Base-by-base conservation (phyloP, 805 yeast species). In the Saturnispora ahearnii region DNA sequence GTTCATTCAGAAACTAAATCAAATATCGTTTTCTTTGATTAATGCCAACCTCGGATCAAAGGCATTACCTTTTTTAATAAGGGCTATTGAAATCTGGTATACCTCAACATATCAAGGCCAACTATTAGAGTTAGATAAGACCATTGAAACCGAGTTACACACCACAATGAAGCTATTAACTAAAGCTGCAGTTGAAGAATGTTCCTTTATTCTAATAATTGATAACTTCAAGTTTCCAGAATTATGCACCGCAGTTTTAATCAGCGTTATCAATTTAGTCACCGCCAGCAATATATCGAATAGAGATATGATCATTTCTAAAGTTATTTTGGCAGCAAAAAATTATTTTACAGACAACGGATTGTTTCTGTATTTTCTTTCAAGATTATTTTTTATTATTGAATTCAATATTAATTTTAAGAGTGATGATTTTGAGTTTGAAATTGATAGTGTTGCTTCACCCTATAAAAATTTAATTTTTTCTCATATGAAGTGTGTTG, bases 281-380 rank as follows among this genome's bases (percentile, higher is more conserved):
- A 62, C 63, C 36, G 50, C 51, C 0, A 51, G 53, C 15, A 55
- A 57, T 18, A 24, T 52, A 6, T 45, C 50, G 0, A 48, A 59
- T 2, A 66, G 57, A 48, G 62, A 63, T 21, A 46, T 49, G 1
- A 21, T 57, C 0, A 56, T 68, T 2, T 49, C 63, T 2, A 49
- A 56, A 5, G 57, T 64, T 13, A 59, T 65, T 7, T 24, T 62
- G 5, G 38, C 57, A 45, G 43, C 50, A 12, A 64, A 60, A 41
- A 51, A 54, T 30, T 54, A 50, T 2, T 33, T 62, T 3, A 53
- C 49, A 11, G 68, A 64, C 44, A 62, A 62, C 26, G 66, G 67
- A 0, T 45, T 63, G 18, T 63, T 65, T 40, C 47, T 63, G 3
- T 58, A 63, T 50, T 55, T 67, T 55, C 57, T 67, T 48, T 53